phyloP scores from a whole-genome alignment of 1,284 basidiomycete genomes.

The Schizopora paradoxa region DNA sequence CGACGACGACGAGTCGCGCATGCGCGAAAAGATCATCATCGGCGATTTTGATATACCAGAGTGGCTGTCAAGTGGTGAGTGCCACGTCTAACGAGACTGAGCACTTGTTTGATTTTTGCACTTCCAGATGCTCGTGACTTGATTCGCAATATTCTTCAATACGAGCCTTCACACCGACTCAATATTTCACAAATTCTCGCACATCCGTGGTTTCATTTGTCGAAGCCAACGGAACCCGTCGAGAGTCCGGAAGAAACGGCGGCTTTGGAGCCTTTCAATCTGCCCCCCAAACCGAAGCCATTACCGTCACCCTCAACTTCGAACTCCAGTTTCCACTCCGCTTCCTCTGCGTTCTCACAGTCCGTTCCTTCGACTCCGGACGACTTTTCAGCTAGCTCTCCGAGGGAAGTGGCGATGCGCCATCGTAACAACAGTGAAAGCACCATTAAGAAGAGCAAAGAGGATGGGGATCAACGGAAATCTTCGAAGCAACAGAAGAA shows the following conservation, averaged over 20 bases:
- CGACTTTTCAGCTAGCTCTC: conserved; percentile 35
- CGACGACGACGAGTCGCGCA: conserved; percentile 88
- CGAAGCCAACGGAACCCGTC: too few species aligned
- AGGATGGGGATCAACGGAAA: conserved; percentile 23
- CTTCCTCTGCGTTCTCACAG: conserved; percentile 45
- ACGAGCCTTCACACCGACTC: conserved; percentile 71
- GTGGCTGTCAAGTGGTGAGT: conserved; percentile 79
- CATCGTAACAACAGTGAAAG: conserved; percentile 49
- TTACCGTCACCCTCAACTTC: conserved; percentile 41
- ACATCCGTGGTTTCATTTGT: conserved; percentile 93
- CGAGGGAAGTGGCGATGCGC: conserved; percentile 32
- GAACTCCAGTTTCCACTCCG: conserved; percentile 46
- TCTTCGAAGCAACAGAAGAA: conserved; percentile 2
- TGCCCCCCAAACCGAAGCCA: conserved; percentile 23
- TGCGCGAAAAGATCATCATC: conserved; percentile 83
- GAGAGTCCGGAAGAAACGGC: conserved; percentile 22
- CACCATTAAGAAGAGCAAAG: conserved; percentile 38
- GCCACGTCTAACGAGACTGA: background rate
- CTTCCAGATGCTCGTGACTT: conserved; percentile 75
- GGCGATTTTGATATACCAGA: conserved; percentile 90
- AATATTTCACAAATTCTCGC: conserved; percentile 83
- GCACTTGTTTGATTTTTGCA: conserved; percentile 2
- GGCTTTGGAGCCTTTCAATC: conserved; percentile 22
- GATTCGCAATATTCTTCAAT: conserved; percentile 74
- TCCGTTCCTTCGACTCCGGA: conserved; percentile 56